Conservation (phyloP, 208 protist species). For the Trypanosoma theileri region DNA sequence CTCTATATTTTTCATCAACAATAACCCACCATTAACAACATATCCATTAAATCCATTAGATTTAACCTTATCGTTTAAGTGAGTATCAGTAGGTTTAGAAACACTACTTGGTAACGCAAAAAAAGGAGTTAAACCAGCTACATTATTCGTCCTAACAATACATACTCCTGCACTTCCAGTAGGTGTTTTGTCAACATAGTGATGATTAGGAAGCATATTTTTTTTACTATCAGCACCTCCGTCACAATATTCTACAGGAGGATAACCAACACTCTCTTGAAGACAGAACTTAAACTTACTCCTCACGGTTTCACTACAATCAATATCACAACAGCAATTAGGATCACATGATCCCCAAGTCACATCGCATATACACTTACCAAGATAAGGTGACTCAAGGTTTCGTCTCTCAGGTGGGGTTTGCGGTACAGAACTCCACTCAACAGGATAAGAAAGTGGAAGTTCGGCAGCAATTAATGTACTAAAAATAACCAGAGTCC, state of each 20-base stretch:
- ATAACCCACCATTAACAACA: constrained; percentile 16
- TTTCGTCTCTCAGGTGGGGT: constrained; percentile 36
- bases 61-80: constrained; percentile 4
- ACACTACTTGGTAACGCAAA: constrained; percentile 59
- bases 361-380: constrained; percentile 72
- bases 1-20: constrained; percentile 17
- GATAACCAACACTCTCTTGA: constrained; percentile 47
- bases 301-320: constrained; percentile 42
- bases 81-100: constrained; percentile 22
- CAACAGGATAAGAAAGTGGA: constrained; percentile 31
- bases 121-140: constrained; percentile 59
- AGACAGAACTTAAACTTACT: constrained; percentile 54
- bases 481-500: no score
- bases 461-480: constrained; percentile 21
- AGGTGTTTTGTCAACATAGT: constrained; percentile 42
- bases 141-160: constrained; percentile 64
- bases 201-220: constrained; percentile 42
- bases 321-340: constrained; percentile 78
- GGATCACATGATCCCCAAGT: constrained; percentile 66
- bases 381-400: constrained; percentile 75
- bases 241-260: constrained; percentile 62
- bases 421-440: constrained; percentile 44
- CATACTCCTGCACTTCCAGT: constrained; percentile 47
- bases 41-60: constrained; percentile 1
- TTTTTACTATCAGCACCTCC: constrained; percentile 31